These are phyloP conservation scores for Trichosporon sp. DNA, from an alignment of 1,284 basidiomycete species.

Conservation along the genomic window DNA sequence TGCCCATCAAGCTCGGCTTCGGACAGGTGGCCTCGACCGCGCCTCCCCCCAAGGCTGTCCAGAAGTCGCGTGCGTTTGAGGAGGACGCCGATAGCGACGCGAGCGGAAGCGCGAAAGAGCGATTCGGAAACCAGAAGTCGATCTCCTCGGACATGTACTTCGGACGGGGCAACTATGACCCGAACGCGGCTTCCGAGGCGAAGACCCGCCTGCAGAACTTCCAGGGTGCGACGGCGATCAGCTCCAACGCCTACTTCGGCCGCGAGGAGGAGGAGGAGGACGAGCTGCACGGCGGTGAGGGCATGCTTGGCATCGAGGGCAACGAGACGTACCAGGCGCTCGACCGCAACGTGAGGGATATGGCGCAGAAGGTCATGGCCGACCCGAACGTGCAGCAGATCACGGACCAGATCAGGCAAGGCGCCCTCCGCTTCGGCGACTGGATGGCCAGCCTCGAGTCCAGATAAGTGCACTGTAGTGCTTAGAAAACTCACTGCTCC, in stretches of 20 bases:
- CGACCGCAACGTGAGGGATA: constrained; percentile 78
- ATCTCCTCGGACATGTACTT: constrained; percentile 99
- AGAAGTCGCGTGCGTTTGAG: constrained; percentile 28
- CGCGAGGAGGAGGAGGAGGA: constrained; percentile 74
- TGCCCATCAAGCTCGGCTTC: constrained; percentile 69
- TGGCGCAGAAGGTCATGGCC: constrained; percentile 73
- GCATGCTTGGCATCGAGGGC: constrained; percentile 65
- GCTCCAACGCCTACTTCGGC: constrained; percentile 93
- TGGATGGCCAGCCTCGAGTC: constrained; percentile 20
- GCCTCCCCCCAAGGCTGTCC: constrained; percentile 60
- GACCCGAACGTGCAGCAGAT: constrained; percentile 90
- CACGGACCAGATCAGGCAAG: constrained; percentile 76
- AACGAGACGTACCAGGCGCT: constrained; percentile 66
- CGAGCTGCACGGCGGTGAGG: constrained; percentile 57
- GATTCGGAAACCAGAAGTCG: constrained; percentile 85
- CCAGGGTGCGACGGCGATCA: constrained; percentile 90
- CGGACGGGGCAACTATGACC: constrained; percentile 84
- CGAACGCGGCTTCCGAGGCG: constrained; percentile 71
- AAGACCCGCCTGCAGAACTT: constrained; percentile 80
- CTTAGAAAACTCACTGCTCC: background rate
- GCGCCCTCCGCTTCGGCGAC: constrained; percentile 43
- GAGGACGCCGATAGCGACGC: constrained; percentile 67
- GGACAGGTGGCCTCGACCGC: constrained; percentile 65
- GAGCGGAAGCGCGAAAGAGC: constrained; percentile 71
- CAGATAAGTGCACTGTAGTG: constrained; percentile 5